These are phyloP conservation scores for Fraxinus latifolia DNA, from an alignment of 305 asterid genomes.

Conservation along the genomic window DNA sequence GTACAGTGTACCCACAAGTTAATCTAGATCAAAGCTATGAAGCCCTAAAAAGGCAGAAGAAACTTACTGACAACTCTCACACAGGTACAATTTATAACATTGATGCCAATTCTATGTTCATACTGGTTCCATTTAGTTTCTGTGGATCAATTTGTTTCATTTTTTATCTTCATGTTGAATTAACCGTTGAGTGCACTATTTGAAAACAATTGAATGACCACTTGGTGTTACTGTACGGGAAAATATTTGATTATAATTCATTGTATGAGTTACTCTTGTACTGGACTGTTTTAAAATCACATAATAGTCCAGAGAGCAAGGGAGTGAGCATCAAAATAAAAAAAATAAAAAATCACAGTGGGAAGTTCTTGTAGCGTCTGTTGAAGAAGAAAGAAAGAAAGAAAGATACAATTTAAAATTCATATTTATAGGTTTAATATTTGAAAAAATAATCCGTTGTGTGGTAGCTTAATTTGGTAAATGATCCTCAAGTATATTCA, in stretches of 20 bases:
- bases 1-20: constrained; percentile 79
- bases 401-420: neutral
- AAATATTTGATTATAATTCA: too few relatives aligned
- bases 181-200: neutral
- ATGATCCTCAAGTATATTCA: neutral
- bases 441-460: neutral
- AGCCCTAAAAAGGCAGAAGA: constrained; percentile 61
- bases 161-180: neutral
- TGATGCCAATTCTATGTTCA: neutral
- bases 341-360: neutral
- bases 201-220: neutral
- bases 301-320: neutral
- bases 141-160: neutral
- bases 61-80: constrained; percentile 52
- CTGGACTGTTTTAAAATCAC: neutral
- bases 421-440: neutral
- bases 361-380: neutral
- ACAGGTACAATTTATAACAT: constrained; percentile 41
- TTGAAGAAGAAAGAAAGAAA: neutral
- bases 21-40: constrained; percentile 65
- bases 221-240: too few relatives aligned
- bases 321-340: neutral
- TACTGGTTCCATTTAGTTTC: neutral
- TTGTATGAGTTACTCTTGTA: neutral
- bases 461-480: neutral